phyloP scores from a whole-genome alignment of 176 grass and related monocot species.

The Lolium rigidum region DNA sequence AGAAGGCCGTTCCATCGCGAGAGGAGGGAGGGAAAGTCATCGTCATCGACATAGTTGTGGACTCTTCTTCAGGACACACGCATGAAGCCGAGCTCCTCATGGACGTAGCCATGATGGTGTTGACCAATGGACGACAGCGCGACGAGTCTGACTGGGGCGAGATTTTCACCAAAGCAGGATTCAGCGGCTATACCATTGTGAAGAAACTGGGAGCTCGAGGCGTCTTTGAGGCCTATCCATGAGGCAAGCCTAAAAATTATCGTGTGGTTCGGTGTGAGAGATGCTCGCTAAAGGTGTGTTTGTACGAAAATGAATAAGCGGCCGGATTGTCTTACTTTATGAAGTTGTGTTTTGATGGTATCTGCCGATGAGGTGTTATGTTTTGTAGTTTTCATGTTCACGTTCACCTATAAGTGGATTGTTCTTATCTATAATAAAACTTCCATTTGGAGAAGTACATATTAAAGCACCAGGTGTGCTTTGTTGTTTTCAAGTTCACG shows the following conservation, averaged over 20 bases:
- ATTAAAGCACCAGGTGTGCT: no score
- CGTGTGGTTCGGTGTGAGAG: not conserved
- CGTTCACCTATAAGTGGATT: no score
- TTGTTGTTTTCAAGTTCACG: no score
- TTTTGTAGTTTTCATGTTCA: not conserved
- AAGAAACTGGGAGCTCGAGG: constrained; percentile 22
- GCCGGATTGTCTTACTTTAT: not conserved
- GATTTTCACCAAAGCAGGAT: not conserved
- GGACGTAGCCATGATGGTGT: constrained; percentile 54
- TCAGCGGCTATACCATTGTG: constrained; percentile 3
- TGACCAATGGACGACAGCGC: constrained; percentile 37
- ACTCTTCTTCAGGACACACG: constrained; percentile 5
- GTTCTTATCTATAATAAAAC: not conserved
- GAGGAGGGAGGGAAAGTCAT: constrained; percentile 54
- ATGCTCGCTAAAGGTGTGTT: not conserved
- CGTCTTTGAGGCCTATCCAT: constrained; percentile 28
- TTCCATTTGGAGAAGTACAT: no score
- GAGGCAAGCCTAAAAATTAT: not conserved
- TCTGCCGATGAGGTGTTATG: not conserved
- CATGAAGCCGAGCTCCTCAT: constrained; percentile 39
- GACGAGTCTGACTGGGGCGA: constrained; percentile 43
- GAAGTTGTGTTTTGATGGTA: not conserved
- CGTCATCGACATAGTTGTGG: constrained; percentile 51
- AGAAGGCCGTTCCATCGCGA: constrained; percentile 43
- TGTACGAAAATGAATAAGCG: not conserved